Percentiles rank a stretch among this genome's conserved stretches.
These are phyloP conservation scores for Chaetomium tenue DNA, from an alignment of 495 filamentous ascomycete genomes.

Conservation along the genomic window DNA sequence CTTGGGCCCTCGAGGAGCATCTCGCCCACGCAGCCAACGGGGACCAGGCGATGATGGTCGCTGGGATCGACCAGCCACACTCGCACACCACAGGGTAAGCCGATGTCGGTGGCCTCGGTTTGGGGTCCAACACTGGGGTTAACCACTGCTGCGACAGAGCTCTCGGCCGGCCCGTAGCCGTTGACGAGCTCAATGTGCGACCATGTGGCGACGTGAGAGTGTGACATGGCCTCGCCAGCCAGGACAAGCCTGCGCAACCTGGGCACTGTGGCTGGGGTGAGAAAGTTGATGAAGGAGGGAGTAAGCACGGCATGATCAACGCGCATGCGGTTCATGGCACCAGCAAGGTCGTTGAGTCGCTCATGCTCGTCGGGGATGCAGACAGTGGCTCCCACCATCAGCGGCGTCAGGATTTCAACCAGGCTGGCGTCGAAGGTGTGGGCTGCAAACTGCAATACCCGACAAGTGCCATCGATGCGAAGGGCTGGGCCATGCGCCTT, in stretches of 20 bases:
- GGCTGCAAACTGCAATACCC: slow-evolving; percentile 60
- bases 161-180: slow-evolving; percentile 37
- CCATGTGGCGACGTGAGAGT: slow-evolving; percentile 34
- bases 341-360: slow-evolving; percentile 32
- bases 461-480: slow-evolving; percentile 35
- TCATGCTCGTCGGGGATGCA: slow-evolving; percentile 43
- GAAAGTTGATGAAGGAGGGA: slow-evolving; percentile 50
- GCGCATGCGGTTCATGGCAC: slow-evolving; percentile 26
- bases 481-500: slow-evolving; percentile 43
- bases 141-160: slow-evolving; percentile 19
- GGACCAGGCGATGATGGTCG: slow-evolving; percentile 47
- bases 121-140: slow-evolving; percentile 21
- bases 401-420: slow-evolving; percentile 54
- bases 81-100: slow-evolving; percentile 43
- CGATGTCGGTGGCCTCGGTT: slow-evolving; percentile 43
- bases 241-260: slow-evolving; percentile 28
- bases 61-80: slow-evolving; percentile 57
- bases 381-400: slow-evolving; percentile 51
- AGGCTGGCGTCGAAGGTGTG: slow-evolving; percentile 62
- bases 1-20: slow-evolving; percentile 45
- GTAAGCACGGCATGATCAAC: slow-evolving; percentile 37
- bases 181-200: slow-evolving; percentile 36
- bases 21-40: slow-evolving; percentile 51
- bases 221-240: slow-evolving; percentile 31
- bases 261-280: slow-evolving; percentile 23